phyloP scores from a whole-genome alignment of 2,329 filamentous ascomycete genomes.

The Colletotrichum chrysophilum region DNA sequence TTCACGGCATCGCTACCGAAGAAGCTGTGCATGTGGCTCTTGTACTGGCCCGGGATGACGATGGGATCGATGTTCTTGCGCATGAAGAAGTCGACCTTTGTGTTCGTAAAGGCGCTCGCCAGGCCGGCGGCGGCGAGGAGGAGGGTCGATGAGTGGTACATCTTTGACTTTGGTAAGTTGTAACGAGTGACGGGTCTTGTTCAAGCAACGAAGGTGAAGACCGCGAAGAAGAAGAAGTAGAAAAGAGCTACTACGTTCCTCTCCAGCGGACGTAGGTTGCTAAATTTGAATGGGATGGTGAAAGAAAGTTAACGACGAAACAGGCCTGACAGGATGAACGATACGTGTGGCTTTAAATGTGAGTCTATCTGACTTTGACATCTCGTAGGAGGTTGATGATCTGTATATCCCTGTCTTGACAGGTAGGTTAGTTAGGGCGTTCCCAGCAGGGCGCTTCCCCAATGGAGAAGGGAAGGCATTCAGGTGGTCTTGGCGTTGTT shows the following conservation, averaged over 20 bases:
- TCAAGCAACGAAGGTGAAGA: background rate
- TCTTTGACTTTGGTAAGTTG: background rate
- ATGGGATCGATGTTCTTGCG: constrained; percentile 38
- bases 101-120: constrained; percentile 27
- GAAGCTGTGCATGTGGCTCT: constrained; percentile 38
- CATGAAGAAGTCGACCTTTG: constrained; percentile 29
- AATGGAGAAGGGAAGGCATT: background rate
- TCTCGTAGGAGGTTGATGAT: background rate
- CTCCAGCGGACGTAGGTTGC: background rate
- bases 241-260: background rate
- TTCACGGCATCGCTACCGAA: constrained; percentile 38
- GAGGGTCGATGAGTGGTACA: background rate
- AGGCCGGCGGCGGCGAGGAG: background rate
- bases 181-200: background rate
- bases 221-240: background rate
- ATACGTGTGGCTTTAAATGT: background rate
- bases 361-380: background rate
- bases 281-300: background rate
- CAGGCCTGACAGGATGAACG: background rate
- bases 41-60: constrained; percentile 34
- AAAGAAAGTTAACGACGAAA: background rate
- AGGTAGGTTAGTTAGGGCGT: background rate
- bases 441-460: background rate
- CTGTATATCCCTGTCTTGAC: background rate
- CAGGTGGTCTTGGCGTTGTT: background rate